Evolutionary conservation across 176 grass and related monocot genomes (phyloP).

Genomic region (Rhynchospora tenuis): DNA sequence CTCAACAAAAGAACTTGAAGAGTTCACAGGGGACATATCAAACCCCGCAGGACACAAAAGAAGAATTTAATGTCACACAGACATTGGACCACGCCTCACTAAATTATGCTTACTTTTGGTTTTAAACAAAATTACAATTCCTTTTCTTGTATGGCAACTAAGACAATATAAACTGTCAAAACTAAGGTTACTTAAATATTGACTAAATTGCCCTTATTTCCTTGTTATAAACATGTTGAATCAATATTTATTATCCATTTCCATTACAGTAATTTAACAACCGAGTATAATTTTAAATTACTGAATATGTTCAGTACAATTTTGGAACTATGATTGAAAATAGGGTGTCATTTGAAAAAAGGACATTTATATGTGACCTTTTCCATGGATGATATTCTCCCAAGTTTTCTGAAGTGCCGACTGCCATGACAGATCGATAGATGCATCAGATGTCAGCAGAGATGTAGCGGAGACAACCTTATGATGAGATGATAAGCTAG

Average conservation of each 20-base stretch:
- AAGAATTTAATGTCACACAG: too few relatives aligned
- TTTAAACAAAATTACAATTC: too few relatives aligned
- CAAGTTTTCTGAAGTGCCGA: conserved; percentile 60
- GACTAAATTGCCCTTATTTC: not conserved
- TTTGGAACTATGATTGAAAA: conserved; percentile 1
- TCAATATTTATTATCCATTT: not conserved
- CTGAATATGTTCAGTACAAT: not conserved
- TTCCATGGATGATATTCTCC: conserved; percentile 60
- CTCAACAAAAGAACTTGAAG: not conserved
- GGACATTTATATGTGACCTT: conserved; percentile 32
- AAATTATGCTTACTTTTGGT: too few relatives aligned
- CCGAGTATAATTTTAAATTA: conserved; percentile 6
- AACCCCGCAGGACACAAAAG: too few relatives aligned
- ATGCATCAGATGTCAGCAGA: conserved; percentile 36
- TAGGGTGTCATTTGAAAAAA: conserved; percentile 4
- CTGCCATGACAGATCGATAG: conserved; percentile 86
- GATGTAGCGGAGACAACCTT: conserved; percentile 75
- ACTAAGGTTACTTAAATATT: too few relatives aligned
- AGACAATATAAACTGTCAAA: too few relatives aligned
- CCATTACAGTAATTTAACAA: conserved; percentile 22
- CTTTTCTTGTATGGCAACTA: too few relatives aligned
- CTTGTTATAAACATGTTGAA: too few relatives aligned
- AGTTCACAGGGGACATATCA: too few relatives aligned
- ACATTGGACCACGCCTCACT: too few relatives aligned
- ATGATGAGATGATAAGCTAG: conserved; percentile 70